A percentile compares a stretch with the other conserved stretches of the same genome.
phyloP scores from a whole-genome alignment of 352 stramenopile genomes.

The Hyaloperonospora arabidopsidis region DNA sequence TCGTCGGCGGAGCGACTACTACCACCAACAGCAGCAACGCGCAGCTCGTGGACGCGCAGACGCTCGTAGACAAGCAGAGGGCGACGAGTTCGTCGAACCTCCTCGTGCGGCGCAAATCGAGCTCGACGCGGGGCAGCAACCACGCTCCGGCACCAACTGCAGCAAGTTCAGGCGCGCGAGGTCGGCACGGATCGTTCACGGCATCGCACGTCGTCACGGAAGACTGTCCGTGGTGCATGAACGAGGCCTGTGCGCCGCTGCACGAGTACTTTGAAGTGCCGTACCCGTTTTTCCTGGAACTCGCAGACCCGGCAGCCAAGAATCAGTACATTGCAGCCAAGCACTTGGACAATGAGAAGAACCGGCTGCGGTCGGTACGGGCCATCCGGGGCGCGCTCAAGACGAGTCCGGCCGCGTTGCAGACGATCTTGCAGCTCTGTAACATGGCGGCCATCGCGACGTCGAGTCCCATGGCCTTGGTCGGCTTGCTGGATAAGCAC shows the following conservation, averaged over 20 bases:
- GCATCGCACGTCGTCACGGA: conserved; percentile 14
- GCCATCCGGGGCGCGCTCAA: conserved; percentile 41
- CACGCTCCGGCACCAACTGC: conserved; percentile 9
- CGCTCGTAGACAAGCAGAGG: conserved; percentile 32
- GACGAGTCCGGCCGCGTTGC: conserved; percentile 26
- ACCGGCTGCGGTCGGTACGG: conserved; percentile 54
- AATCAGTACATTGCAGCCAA: conserved; percentile 57
- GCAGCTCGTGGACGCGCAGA: conserved; percentile 10
- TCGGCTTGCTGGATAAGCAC: conserved; percentile 64
- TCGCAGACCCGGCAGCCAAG: conserved; percentile 38
- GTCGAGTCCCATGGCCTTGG: conserved; percentile 49
- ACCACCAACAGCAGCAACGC: not conserved
- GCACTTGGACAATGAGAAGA: conserved; percentile 62
- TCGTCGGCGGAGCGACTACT: not conserved
- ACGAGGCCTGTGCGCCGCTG: conserved; percentile 57
- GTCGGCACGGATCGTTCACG: conserved; percentile 19
- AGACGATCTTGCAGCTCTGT: conserved; percentile 63
- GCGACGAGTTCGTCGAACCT: conserved; percentile 30
- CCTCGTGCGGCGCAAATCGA: conserved; percentile 49
- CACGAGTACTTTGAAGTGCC: conserved; percentile 61
- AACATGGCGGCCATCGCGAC: conserved; percentile 80
- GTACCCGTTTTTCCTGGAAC: conserved; percentile 60
- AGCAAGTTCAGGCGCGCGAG: not conserved
- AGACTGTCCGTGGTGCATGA: conserved; percentile 54
- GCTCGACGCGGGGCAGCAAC: conserved; percentile 29